A percentile compares a stretch with the other conserved stretches of the same genome.
Conservation (phyloP, 1,284 basidiomycete genomes). For the Naganishia cerealis region DNA sequence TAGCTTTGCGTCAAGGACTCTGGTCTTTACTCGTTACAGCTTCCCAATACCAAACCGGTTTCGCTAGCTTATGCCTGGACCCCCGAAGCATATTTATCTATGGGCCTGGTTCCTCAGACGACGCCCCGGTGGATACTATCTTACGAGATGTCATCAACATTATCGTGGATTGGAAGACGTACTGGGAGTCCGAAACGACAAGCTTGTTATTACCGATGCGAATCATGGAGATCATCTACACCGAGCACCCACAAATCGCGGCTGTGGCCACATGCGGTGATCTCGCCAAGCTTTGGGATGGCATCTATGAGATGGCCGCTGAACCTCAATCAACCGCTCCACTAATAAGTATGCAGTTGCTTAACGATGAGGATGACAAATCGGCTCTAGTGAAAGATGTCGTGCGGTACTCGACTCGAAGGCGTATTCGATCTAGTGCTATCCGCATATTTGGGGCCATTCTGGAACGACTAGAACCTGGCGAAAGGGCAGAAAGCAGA, state of each 20-base stretch:
- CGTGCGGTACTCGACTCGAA: constrained; percentile 19
- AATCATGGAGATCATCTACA: constrained; percentile 23
- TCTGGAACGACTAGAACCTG: constrained; percentile 10
- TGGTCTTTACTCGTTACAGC: constrained; percentile 29
- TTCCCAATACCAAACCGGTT: constrained; percentile 62
- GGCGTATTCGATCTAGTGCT: constrained; percentile 16
- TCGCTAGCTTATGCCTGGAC: constrained; percentile 68
- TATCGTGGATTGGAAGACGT: constrained; percentile 3
- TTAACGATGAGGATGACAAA: constrained; percentile 17
- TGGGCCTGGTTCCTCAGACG: background rate
- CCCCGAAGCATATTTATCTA: constrained; percentile 18
- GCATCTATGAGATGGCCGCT: constrained; percentile 15
- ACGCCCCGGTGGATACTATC: constrained; percentile 1
- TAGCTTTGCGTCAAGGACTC: constrained; percentile 13
- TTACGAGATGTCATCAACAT: constrained; percentile 17
- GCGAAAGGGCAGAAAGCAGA: background rate
- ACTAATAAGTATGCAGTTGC: constrained; percentile 4
- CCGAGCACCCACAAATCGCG: constrained; percentile 19
- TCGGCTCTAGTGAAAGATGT: constrained; percentile 5
- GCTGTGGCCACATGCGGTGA: constrained; percentile 2
- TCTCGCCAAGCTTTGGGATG: constrained; percentile 21
- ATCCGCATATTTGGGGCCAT: constrained; percentile 13
- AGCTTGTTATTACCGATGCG: constrained; percentile 7
- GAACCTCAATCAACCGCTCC: constrained; percentile 14
- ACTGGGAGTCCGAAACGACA: constrained; percentile 19